Evolutionary conservation across 495 filamentous ascomycete species (phyloP), one percentile per base, ranked within the genome.

Genomic region (Penicillium canescens): DNA sequence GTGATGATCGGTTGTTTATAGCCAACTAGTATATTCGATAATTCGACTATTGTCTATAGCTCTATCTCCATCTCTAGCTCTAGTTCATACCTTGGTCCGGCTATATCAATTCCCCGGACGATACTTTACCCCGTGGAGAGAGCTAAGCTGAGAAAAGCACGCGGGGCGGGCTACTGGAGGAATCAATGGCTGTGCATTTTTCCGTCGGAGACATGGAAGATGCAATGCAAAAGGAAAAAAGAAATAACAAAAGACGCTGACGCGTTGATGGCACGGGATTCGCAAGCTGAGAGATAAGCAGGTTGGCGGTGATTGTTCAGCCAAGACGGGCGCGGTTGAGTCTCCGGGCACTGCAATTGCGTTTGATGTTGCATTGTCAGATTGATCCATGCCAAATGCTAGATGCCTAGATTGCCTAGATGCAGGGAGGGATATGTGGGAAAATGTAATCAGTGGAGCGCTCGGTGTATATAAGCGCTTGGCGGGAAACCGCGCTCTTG

Each of bases 111-210:
- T 14, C 18, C 24, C 52, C 52, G 52, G 59, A 35, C 49, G 46
- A 48, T 26, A 21, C 35, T 60, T 56, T 59, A 48, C 40, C 46
- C 56, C 42, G 41, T 38, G 56, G 41, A 53, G 55, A 48, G 39
- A 35, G 14, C 21, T 10, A 13, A 20, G 28, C 28, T 21, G n/a
- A 10, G 11, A 39, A 9, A 28, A 26, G 41, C 31, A 46, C 34
- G 42, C 21, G 45, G 36, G 47, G 42, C 46, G 56, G 52, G 44
- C 42, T 13, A 47, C 48, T 50, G 52, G 56, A 18, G 49, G 48
- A 48, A 56, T 48, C 8, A 31, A 48, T 52, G 59, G 51, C 26
- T 40, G 48, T 62, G 48, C 49, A 46, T 62, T 59, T 46, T 52
- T 55, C 55, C 59, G 51, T 52, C 14, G 21, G 33, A 23, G 35